Evolutionary conservation across 108 stramenopile species (phyloP), one percentile per base, ranked within the genome.

Genomic region (Stephanodiscus minutulus): DNA sequence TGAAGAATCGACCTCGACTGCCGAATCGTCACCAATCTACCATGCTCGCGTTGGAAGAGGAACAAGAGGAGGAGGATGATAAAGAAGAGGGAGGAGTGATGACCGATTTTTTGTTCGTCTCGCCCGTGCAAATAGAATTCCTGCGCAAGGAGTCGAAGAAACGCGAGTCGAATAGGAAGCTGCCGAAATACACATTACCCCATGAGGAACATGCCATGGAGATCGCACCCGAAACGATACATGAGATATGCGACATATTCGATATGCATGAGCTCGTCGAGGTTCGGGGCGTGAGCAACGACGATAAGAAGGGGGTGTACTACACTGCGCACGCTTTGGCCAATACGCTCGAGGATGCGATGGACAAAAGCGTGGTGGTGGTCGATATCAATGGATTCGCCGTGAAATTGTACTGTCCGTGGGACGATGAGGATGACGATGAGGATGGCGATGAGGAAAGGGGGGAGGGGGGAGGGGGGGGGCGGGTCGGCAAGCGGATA

Each of bases 321-420:
- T 75, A 68, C 52, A 41, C 49, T 18, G 70, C 81, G 35, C 15
- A 76, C 46, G 46, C 25, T 10, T 55, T 82, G 18, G 81, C 73
- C 0, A 41, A n/a, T 46, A 53, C 21, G 17, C 61, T 82, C 53
- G 79, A 81, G 60, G 57, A 74, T 7, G 71, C 66, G 18, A 52
- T 66, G 27, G 76, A 76, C 1, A 82, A 52, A 27, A 67, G 67
- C 31, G 81, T 82, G 31, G 75, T 69, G 0, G 20, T 82, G 21
- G 81, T 82, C 41, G 55, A 74, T 7, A 75, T 75, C n/a, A 80
- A 80, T 48, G 79, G 79, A 28, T 80, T 75, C 67, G 79, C 79
- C 6, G 79, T 60, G 3, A 74, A 69, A 22, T 17, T 80, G 46
- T 82, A 72, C 47, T 65, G 70, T 52, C 81, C 81, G 17, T 74